phyloP scores from a whole-genome alignment of 768 basidiomycete species.

The Amanita thiersii region DNA sequence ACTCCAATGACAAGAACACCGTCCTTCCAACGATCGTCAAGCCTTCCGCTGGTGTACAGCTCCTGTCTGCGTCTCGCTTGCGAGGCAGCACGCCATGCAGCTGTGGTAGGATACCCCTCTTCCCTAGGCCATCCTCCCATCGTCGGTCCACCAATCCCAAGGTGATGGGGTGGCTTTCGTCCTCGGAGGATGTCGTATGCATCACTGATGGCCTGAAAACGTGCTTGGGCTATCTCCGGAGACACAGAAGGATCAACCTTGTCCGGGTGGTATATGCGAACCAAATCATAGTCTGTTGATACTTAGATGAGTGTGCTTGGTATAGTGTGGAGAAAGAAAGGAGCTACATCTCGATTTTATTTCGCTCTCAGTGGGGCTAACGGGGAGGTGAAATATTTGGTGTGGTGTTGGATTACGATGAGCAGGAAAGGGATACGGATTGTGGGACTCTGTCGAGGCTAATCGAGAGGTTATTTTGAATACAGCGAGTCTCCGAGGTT shows the following conservation, averaged over 20 bases:
- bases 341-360: slow-evolving; percentile 63
- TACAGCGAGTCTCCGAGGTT: too few species aligned
- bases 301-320: background rate
- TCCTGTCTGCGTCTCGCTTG: slow-evolving; percentile 12
- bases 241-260: slow-evolving; percentile 17
- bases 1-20: slow-evolving; percentile 38
- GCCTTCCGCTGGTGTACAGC: slow-evolving; percentile 21
- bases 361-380: slow-evolving; percentile 44
- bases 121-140: slow-evolving; percentile 43
- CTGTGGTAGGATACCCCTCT: slow-evolving; percentile 30
- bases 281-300: slow-evolving; percentile 61
- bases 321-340: background rate
- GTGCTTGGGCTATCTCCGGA: slow-evolving; percentile 39
- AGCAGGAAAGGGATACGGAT: slow-evolving; percentile 38
- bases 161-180: slow-evolving; percentile 11
- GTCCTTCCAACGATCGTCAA: slow-evolving; percentile 47
- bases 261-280: slow-evolving; percentile 67
- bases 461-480: too few species aligned
- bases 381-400: slow-evolving; percentile 65
- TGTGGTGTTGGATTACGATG: slow-evolving; percentile 51
- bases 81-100: slow-evolving; percentile 17
- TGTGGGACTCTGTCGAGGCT: too few species aligned
- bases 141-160: slow-evolving; percentile 26
- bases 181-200: slow-evolving; percentile 56
- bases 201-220: slow-evolving; percentile 56